These are phyloP conservation scores for Torulaspora gathmanii DNA, from an alignment of 805 yeast species.

Conservation along the genomic window DNA sequence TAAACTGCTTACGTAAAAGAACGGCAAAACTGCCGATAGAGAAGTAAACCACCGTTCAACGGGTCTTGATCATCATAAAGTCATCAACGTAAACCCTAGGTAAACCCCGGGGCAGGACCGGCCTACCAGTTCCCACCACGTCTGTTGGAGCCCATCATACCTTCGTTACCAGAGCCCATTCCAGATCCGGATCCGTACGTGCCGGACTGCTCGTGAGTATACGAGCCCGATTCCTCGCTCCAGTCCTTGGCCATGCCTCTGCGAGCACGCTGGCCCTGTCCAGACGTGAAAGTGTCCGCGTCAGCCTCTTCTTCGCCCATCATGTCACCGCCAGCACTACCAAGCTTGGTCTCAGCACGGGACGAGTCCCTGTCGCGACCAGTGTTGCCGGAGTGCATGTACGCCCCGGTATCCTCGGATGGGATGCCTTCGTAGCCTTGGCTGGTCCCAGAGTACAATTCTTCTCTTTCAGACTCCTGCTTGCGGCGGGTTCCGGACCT, in stretches of 20 bases:
- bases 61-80: too few species aligned
- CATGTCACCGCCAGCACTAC: background rate
- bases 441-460: constrained; percentile 3
- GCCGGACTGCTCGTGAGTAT: background rate
- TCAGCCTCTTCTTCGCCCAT: constrained; percentile 2
- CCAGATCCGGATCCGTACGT: background rate
- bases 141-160: constrained; percentile 7
- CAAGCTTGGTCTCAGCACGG: constrained; percentile 4
- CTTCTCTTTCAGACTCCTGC: constrained; percentile 4
- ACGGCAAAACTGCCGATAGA: background rate
- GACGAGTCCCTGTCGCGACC: constrained; percentile 9
- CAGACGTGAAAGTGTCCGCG: constrained; percentile 5
- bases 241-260: constrained; percentile 20
- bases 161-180: constrained; percentile 7
- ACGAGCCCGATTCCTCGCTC: constrained; percentile 7
- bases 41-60: background rate
- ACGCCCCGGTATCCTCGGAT: constrained; percentile 8
- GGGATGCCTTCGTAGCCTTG: constrained; percentile 11
- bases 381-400: constrained; percentile 10
- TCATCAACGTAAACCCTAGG: background rate
- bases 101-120: too few species aligned
- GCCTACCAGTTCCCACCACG: constrained; percentile 5
- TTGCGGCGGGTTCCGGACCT: constrained; percentile 9
- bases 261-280: constrained; percentile 9
- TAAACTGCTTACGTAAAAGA: too few species aligned